phyloP scores from a whole-genome alignment of 2,329 filamentous ascomycete species.

The Cladophialophora chaetospira region DNA sequence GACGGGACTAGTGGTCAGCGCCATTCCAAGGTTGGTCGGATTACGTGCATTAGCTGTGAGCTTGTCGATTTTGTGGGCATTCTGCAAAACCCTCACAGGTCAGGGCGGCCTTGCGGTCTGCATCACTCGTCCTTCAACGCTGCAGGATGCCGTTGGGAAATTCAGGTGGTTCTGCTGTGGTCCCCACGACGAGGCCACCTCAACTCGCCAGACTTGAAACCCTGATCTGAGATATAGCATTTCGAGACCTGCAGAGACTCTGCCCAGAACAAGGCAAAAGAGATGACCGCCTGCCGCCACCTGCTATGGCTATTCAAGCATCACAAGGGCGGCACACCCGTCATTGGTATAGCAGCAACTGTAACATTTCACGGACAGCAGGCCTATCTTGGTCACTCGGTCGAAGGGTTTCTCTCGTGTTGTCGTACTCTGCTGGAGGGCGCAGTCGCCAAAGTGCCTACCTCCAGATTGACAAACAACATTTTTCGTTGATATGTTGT shows the following conservation, averaged over 20 bases:
- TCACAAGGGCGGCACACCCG: too few species aligned
- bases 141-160: neutral
- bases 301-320: too few species aligned
- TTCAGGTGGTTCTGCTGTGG: neutral
- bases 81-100: slow-evolving; percentile 7
- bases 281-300: too few species aligned
- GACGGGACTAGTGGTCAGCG: slow-evolving; percentile 19
- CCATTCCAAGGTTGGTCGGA: slow-evolving; percentile 16
- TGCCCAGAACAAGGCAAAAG: too few species aligned
- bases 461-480: neutral
- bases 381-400: neutral
- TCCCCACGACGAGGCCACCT: neutral
- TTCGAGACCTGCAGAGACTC: too few species aligned
- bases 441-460: slow-evolving; percentile 1
- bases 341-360: neutral
- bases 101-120: slow-evolving; percentile 7
- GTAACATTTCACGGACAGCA: neutral
- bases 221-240: too few species aligned
- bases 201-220: too few species aligned
- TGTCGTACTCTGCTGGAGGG: neutral
- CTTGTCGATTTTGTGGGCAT: slow-evolving; percentile 14
- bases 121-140: slow-evolving; percentile 7
- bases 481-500: neutral
- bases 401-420: neutral
- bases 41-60: slow-evolving; percentile 28